Conservation (phyloP, 257 asterid genomes). For the Rhazya stricta region DNA sequence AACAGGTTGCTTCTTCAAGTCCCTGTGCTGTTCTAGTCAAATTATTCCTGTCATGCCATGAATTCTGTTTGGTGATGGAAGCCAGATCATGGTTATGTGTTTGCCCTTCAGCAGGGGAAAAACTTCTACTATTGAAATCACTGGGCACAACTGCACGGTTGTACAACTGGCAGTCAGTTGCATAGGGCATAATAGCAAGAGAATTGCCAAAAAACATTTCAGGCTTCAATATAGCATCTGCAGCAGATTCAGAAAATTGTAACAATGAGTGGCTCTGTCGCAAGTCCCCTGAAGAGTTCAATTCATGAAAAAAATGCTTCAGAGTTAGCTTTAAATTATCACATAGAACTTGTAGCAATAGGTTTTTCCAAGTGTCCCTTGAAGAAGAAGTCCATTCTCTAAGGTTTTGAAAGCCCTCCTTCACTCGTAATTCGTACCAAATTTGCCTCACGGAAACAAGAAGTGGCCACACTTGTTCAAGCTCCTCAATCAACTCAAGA, state of each 20-base stretch:
- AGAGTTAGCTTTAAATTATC: constrained; percentile 39
- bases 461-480: constrained; percentile 43
- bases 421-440: constrained; percentile 73
- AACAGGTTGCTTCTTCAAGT: constrained; percentile 20
- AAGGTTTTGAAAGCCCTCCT: constrained; percentile 35
- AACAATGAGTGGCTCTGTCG: constrained; percentile 27
- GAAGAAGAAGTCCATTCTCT: constrained; percentile 60
- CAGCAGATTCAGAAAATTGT: constrained; percentile 26
- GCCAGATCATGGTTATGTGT: constrained; percentile 10
- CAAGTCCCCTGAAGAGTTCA: constrained; percentile 31
- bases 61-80: neutral
- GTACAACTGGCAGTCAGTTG: constrained; percentile 27
- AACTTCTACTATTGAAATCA: constrained; percentile 16
- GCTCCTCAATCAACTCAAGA: constrained; percentile 62
- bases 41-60: neutral
- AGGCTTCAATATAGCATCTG: constrained; percentile 22
- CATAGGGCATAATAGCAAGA: constrained; percentile 35
- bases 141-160: constrained; percentile 14
- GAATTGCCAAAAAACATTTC: constrained; percentile 26
- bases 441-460: constrained; percentile 71
- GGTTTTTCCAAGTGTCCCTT: constrained; percentile 44
- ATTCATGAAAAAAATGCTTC: constrained; percentile 31
- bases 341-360: constrained; percentile 42
- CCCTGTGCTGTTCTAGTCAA: constrained; percentile 13
- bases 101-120: constrained; percentile 19